Conservation (phyloP, 75 land plant genomes). For the Pinus albicaulis region DNA sequence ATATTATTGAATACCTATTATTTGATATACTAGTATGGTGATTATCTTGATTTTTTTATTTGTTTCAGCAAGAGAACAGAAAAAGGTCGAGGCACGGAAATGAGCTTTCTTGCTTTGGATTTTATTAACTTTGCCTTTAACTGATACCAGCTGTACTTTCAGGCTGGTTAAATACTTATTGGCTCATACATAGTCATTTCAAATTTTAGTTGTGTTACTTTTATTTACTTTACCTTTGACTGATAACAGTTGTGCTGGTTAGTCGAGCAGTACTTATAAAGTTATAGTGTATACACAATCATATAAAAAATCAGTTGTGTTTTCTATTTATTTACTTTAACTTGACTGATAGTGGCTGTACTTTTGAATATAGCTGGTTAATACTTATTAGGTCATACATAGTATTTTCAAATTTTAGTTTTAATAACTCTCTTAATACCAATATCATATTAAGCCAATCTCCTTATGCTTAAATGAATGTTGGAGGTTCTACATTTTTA, state of each 20-base stretch:
- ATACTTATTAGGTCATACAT: background rate
- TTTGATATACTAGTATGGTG: constrained; percentile 7
- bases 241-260: too few relatives aligned
- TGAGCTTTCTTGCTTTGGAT: constrained; percentile 17
- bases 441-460: background rate
- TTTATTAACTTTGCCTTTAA: background rate
- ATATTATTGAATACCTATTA: background rate
- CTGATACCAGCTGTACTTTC: background rate
- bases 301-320: too few relatives aligned
- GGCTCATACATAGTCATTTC: background rate
- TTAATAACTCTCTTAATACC: background rate
- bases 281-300: too few relatives aligned
- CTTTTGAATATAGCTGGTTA: background rate
- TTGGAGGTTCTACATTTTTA: background rate
- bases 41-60: constrained; percentile 13
- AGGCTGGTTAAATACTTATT: background rate
- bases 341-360: background rate
- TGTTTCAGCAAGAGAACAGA: constrained; percentile 77
- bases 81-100: constrained; percentile 85
- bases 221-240: too few relatives aligned
- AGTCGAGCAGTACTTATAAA: too few relatives aligned
- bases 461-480: background rate
- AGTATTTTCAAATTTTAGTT: background rate
- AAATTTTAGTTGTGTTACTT: background rate
- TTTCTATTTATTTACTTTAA: too few relatives aligned